Base-by-base conservation (phyloP, 2,329 filamentous ascomycete species). In the Trichoderma atroviride region DNA sequence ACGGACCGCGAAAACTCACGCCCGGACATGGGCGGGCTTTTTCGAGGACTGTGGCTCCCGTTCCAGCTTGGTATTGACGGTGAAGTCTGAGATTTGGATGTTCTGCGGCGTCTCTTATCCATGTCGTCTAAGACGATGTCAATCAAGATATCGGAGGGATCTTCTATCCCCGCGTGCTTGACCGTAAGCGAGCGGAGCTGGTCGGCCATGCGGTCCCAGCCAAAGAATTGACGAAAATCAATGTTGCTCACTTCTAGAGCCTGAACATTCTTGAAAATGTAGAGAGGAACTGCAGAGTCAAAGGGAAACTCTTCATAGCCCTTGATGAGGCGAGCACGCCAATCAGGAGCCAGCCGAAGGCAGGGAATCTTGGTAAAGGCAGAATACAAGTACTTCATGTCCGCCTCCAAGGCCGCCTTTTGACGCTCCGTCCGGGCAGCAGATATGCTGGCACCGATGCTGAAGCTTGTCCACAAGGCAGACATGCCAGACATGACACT, bases 401-500 rank as follows among this genome's bases (percentile, higher is more conserved):
- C 96, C 69, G 91, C 89, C 77, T 96, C 90, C 68, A 96, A 82
- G 56, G 93, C 91, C 69, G 91, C 91, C 80, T 96, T 97, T 79
- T 96, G 93, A 78, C 93, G 94, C 80, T 97, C 96, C 43, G 90
- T 92, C 78, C 94, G 92, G 73, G 93, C 91, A 61, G 89, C 88
- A 53, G 92, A 90, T 75, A 93, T 93, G 80, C 91, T 92, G 56
- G 92, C 90, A 70, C 90, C 90, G 33, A 97, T 87, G 29, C 94
- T 92, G 73, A 98, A 90, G 75, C 91, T 94, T 27, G 93, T 91
- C 95, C 94, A 98, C 57, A 98, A 83, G 16, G 92, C 90, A 69
- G 94, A 96, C 92, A 99, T 97, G 79, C 92, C 93, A 33, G 96
- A 97, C 92, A 98, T 95, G 76, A 97, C 94, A 79, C 95, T 98